Conservation (phyloP, 2,329 filamentous ascomycete genomes). For the Penicillium sclerotigenum region DNA sequence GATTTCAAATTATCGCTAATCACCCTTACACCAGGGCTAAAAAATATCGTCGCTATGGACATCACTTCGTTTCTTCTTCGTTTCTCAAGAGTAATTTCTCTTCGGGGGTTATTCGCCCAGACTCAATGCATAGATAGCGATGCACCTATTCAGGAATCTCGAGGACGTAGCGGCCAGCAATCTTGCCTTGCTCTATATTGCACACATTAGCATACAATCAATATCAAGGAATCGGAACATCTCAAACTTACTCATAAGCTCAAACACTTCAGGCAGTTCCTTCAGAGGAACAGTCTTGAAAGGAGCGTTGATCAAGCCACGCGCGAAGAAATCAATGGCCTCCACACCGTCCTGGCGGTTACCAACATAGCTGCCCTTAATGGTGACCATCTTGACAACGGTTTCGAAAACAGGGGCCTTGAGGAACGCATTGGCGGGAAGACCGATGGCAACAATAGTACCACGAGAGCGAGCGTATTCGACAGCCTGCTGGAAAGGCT, state of each 20-base stretch:
- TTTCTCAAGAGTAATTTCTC: not conserved
- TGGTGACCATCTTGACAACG: slow-evolving; percentile 84
- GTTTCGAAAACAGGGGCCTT: slow-evolving; percentile 84
- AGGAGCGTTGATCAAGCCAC: slow-evolving; percentile 80
- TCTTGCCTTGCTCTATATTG: slow-evolving; percentile 38
- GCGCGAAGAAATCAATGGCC: slow-evolving; percentile 83
- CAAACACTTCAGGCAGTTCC: slow-evolving; percentile 75
- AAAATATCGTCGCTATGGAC: not conserved
- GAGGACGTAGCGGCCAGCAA: slow-evolving; percentile 45
- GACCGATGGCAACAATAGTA: slow-evolving; percentile 80
- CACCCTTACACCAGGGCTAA: not conserved
- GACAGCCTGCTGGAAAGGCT: slow-evolving; percentile 92
- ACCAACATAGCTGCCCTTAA: slow-evolving; percentile 91
- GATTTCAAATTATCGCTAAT: not conserved
- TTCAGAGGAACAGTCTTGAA: slow-evolving; percentile 81
- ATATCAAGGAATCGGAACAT: not conserved
- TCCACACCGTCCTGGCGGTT: slow-evolving; percentile 85
- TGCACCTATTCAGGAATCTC: slow-evolving; percentile 40
- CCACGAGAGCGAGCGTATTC: slow-evolving; percentile 82
- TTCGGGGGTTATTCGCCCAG: not conserved
- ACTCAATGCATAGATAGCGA: not conserved
- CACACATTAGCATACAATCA: slow-evolving; percentile 16
- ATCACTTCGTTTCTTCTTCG: not conserved
- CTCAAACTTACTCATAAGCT: slow-evolving; percentile 57
- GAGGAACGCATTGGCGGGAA: slow-evolving; percentile 76